Percentiles rank a stretch among this genome's conserved stretches.
Evolutionary conservation across 371 early-diverging fungal species (phyloP).

Genomic region (Entomophthora muscae): DNA sequence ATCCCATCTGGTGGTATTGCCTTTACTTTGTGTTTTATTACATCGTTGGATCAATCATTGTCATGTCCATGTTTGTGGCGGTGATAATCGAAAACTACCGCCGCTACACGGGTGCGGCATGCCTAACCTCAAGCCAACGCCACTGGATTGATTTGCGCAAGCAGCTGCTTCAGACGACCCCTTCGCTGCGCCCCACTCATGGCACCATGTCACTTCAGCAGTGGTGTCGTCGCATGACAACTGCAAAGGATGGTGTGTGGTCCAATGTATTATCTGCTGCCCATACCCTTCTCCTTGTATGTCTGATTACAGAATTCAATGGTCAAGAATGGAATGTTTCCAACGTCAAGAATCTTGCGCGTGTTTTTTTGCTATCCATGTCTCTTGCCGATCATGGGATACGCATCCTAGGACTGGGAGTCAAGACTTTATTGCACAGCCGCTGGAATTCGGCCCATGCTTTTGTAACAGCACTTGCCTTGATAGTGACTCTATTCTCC

Average conservation of each 20-base stretch:
- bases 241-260: constrained; percentile 23
- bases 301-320: constrained; percentile 29
- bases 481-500: no score
- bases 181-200: constrained; percentile 24
- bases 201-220: constrained; percentile 19
- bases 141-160: constrained; percentile 52
- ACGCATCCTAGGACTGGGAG: neutral
- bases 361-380: constrained; percentile 9
- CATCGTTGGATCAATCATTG: constrained; percentile 39
- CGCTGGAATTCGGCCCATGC: constrained; percentile 18
- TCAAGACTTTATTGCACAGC: constrained; percentile 12
- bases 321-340: neutral
- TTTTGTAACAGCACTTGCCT: neutral
- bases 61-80: constrained; percentile 43
- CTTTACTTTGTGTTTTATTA: constrained; percentile 47
- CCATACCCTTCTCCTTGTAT: constrained; percentile 29
- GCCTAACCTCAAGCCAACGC: constrained; percentile 42
- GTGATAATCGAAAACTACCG: constrained; percentile 49
- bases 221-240: constrained; percentile 25
- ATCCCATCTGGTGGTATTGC: constrained; percentile 29
- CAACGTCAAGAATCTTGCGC: constrained; percentile 15
- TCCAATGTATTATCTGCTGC: constrained; percentile 24
- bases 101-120: constrained; percentile 37
- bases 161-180: constrained; percentile 17
- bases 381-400: neutral